Evolutionary conservation across 2,329 filamentous ascomycete genomes (phyloP), one percentile per base, ranked within the genome.

Genomic region (Chalaropsis ovoidea): DNA sequence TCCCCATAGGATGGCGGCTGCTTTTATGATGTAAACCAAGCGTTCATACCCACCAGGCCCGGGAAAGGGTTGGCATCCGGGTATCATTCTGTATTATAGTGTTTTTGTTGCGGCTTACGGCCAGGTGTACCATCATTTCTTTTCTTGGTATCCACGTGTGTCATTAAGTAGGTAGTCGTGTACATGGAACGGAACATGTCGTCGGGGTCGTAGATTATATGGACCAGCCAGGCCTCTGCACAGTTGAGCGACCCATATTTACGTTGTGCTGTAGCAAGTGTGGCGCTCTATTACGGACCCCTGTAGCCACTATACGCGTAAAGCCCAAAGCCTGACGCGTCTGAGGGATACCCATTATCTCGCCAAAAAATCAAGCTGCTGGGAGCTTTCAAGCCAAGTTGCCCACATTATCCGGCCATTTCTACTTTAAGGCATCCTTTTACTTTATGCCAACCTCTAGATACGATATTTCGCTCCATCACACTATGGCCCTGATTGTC

Each of bases 401-500:
- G 22, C 22, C 11, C 47, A 58, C 41, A 52, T 35, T 39, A 58
- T n/a, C 42, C 43, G 19, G 19, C 13, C 42, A 47, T 62, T 43
- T 17, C 17, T 11, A 19, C n/a, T 31, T 10, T 24, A n/a, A 62
- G 19, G 19, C 27, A 27, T 24, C 35, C 19, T 35, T 35, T 39
- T 19, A 27, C 19, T 43, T 8, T 15, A 27, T 8, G 13, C 62
- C 22, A 31, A 13, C 60, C 10, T 17, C 22, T 11, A 62, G 8
- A 58, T 22, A n/a, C 17, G 8, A 39, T 10, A 58, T 35, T 11
- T n/a, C 1, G 27, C 22, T 62, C 2, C 15, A 67, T n/a, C 63
- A 87, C 15, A 67, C 15, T 60, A 87, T 87, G 84, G 84, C 85
- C 61, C 81, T 89, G 69, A 86, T 88, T 69, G 85, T 88, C 67